Evolutionary conservation across 1,284 basidiomycete genomes (phyloP).

Genomic region (Naganishia cerealis): DNA sequence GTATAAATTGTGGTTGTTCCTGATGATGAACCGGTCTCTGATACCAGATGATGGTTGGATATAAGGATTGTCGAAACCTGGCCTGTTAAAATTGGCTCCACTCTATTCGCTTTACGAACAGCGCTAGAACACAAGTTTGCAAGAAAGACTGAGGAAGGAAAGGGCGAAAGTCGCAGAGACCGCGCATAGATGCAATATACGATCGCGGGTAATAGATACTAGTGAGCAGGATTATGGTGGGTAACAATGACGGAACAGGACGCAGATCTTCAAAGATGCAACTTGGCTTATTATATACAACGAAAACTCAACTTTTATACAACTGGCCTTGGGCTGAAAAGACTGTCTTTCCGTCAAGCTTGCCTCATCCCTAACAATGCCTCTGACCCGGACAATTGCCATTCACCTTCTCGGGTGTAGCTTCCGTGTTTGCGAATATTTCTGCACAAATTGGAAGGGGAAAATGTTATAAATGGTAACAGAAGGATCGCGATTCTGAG

Average conservation of each 20-base stretch:
- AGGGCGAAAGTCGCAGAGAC: no score
- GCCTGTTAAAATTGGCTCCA: background rate
- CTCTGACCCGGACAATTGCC: constrained; percentile 22
- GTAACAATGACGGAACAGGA: background rate
- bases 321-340: background rate
- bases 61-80: background rate
- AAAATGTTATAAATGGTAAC: background rate
- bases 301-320: background rate
- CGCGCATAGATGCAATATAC: no score
- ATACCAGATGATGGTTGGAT: background rate
- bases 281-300: background rate
- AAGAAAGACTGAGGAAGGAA: no score
- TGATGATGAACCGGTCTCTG: background rate
- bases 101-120: background rate
- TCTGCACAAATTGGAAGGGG: background rate
- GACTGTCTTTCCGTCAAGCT: background rate
- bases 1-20: no score
- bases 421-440: constrained; percentile 24
- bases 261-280: background rate
- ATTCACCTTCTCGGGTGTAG: constrained; percentile 24
- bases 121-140: no score
- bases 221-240: no score
- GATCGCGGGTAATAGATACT: no score
- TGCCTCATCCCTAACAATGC: constrained; percentile 20
- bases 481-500: background rate